phyloP scores from a whole-genome alignment of 2,329 filamentous ascomycete species.

The Chaetomium globosum region DNA sequence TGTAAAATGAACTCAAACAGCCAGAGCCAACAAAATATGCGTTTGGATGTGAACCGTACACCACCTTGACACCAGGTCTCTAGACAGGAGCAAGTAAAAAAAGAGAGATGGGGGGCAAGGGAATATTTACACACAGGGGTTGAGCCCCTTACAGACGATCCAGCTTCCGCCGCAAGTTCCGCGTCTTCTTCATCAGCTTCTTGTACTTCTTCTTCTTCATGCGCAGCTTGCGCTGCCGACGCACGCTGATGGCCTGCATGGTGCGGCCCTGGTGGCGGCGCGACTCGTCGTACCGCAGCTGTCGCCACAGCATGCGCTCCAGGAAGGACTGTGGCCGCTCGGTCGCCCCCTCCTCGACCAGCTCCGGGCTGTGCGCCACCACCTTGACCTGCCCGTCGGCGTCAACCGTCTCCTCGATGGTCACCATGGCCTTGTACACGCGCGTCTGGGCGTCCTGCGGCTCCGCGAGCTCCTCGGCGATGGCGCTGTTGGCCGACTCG shows the following conservation, averaged over 20 bases:
- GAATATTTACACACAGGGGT: slow-evolving; percentile 24
- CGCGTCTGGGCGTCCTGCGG: slow-evolving; percentile 52
- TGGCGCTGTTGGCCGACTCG: slow-evolving; percentile 37
- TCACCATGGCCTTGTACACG: slow-evolving; percentile 66
- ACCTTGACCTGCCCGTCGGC: slow-evolving; percentile 62
- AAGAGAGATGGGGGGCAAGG: slow-evolving; percentile 11
- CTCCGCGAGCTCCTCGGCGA: slow-evolving; percentile 41
- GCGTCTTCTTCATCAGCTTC: slow-evolving; percentile 94
- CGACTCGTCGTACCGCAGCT: slow-evolving; percentile 61
- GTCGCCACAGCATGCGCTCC: slow-evolving; percentile 68
- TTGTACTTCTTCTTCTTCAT: slow-evolving; percentile 99
- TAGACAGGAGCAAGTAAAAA: slow-evolving; percentile 17
- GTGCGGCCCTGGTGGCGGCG: slow-evolving; percentile 51
- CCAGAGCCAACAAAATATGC: slow-evolving; percentile 11
- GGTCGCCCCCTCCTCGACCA: slow-evolving; percentile 52
- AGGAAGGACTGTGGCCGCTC: slow-evolving; percentile 60
- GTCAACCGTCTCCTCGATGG: slow-evolving; percentile 67
- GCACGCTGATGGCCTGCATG: slow-evolving; percentile 87
- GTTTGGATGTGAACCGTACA: slow-evolving; percentile 15
- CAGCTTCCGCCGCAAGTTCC: slow-evolving; percentile 83
- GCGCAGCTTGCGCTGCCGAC: slow-evolving; percentile 88
- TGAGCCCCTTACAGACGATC: slow-evolving; percentile 59
- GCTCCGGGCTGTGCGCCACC: slow-evolving; percentile 61
- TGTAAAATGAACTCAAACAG: slow-evolving; percentile 7
- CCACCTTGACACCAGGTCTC: slow-evolving; percentile 22